A percentile compares a stretch with the other conserved stretches of the same genome.
These are phyloP conservation scores for Aureoboletus auriporus DNA, from an alignment of 768 basidiomycete genomes.

Conservation along the genomic window DNA sequence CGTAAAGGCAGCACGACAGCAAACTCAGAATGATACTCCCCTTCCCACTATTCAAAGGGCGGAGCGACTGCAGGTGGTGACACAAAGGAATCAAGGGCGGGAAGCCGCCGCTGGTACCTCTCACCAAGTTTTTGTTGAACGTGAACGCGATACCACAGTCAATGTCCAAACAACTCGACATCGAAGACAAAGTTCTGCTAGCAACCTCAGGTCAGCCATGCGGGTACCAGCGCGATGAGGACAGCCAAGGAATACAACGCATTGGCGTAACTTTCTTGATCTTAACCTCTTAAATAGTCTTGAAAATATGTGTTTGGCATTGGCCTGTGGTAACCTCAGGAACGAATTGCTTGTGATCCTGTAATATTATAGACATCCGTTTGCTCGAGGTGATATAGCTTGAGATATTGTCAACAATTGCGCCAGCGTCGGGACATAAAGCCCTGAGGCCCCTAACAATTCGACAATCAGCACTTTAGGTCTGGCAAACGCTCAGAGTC, in stretches of 20 bases:
- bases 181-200: slow-evolving; percentile 27
- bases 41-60: slow-evolving; percentile 20
- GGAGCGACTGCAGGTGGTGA: slow-evolving; percentile 18
- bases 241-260: background rate
- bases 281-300: slow-evolving; percentile 3
- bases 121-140: slow-evolving; percentile 28
- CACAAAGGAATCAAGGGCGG: slow-evolving; percentile 29
- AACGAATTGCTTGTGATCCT: slow-evolving; percentile 14
- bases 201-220: slow-evolving; percentile 35
- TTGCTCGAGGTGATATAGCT: background rate
- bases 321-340: background rate
- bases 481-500: no score
- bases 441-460: no score
- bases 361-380: slow-evolving; percentile 18
- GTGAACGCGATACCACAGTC: slow-evolving; percentile 28
- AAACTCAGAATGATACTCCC: slow-evolving; percentile 6
- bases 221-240: slow-evolving; percentile 33
- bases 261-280: slow-evolving; percentile 4
- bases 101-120: slow-evolving; percentile 10
- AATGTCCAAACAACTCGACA: slow-evolving; percentile 26
- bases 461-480: no score
- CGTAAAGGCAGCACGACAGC: slow-evolving; percentile 21
- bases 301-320: slow-evolving; percentile 8
- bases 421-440: no score
- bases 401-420: no score